Conservation (phyloP, 2,329 filamentous ascomycete genomes). For the Calonectria pauciramosa region DNA sequence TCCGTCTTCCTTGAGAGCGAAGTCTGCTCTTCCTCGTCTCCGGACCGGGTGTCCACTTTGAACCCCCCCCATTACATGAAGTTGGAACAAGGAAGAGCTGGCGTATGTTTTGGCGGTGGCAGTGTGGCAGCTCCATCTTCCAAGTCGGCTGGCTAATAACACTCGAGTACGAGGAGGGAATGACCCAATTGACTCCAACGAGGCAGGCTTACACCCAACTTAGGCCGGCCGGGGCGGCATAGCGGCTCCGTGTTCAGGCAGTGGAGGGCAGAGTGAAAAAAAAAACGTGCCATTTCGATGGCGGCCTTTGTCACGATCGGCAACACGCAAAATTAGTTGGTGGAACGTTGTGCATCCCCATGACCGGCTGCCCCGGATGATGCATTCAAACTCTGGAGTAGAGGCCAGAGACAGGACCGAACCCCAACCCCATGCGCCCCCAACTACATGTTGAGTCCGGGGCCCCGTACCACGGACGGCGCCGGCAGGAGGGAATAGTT, state of each 20-base stretch:
- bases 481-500: conserved; percentile 39
- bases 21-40: conserved; percentile 27
- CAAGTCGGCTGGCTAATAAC: conserved; percentile 13
- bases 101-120: conserved; percentile 16
- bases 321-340: conserved; percentile 15
- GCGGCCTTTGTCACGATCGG: conserved; percentile 21
- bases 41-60: conserved; percentile 21
- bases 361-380: conserved; percentile 32
- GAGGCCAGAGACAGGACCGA: conserved; percentile 12
- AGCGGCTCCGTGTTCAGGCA: conserved; percentile 29
- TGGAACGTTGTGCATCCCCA: conserved; percentile 19
- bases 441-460: conserved; percentile 38
- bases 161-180: conserved; percentile 8
- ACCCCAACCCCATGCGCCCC: conserved; percentile 30
- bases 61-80: conserved; percentile 17
- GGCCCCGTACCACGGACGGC: conserved; percentile 41
- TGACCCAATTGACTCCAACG: conserved; percentile 19
- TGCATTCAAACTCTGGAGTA: conserved; percentile 15
- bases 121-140: conserved; percentile 22
- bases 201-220: conserved; percentile 21
- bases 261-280: conserved; percentile 32
- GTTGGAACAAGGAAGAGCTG: conserved; percentile 24
- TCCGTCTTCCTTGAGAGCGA: conserved; percentile 21
- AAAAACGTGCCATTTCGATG: conserved; percentile 22
- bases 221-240: conserved; percentile 20